Conservation (phyloP, 2,329 filamentous ascomycete species). For the Stenocarpella maydis region DNA sequence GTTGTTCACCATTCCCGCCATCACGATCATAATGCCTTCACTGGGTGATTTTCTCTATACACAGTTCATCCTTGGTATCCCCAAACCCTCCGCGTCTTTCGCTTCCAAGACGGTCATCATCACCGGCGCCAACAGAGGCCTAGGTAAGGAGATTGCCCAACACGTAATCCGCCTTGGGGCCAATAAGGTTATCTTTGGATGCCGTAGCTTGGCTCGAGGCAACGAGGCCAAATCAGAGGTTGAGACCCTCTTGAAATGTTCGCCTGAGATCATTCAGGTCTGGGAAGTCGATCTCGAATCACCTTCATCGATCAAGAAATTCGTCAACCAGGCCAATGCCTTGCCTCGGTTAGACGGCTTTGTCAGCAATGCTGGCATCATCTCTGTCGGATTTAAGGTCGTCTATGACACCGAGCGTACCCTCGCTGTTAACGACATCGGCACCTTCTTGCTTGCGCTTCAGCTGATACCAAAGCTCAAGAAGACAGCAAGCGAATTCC, state of each 20-base stretch:
- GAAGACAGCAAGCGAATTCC: constrained; percentile 29
- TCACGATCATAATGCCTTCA: constrained; percentile 31
- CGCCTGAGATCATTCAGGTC: constrained; percentile 45
- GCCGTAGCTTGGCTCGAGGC: constrained; percentile 43
- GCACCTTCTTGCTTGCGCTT: constrained; percentile 35
- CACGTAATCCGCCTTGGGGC: constrained; percentile 41
- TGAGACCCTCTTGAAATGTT: constrained; percentile 36
- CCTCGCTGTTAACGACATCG: constrained; percentile 33
- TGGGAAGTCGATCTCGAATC: constrained; percentile 51
- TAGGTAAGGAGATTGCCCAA: constrained; percentile 38
- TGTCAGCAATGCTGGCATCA: constrained; percentile 49
- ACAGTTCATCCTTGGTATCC: constrained; percentile 34
- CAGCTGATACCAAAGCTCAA: constrained; percentile 36
- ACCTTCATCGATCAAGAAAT: constrained; percentile 45
- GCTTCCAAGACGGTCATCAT: constrained; percentile 34
- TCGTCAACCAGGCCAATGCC: constrained; percentile 43
- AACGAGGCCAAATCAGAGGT: constrained; percentile 43
- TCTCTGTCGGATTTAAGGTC: constrained; percentile 20
- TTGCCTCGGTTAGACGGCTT: constrained; percentile 44
- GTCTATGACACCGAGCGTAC: constrained; percentile 35
- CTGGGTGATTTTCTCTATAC: constrained; percentile 35
- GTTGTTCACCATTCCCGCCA: too few relatives aligned
- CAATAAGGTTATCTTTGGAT: constrained; percentile 50
- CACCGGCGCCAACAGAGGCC: constrained; percentile 38
- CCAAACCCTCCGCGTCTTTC: constrained; percentile 34